Evolutionary conservation across 2,329 filamentous ascomycete species (phyloP).

Genomic region (Didymella glomerata): DNA sequence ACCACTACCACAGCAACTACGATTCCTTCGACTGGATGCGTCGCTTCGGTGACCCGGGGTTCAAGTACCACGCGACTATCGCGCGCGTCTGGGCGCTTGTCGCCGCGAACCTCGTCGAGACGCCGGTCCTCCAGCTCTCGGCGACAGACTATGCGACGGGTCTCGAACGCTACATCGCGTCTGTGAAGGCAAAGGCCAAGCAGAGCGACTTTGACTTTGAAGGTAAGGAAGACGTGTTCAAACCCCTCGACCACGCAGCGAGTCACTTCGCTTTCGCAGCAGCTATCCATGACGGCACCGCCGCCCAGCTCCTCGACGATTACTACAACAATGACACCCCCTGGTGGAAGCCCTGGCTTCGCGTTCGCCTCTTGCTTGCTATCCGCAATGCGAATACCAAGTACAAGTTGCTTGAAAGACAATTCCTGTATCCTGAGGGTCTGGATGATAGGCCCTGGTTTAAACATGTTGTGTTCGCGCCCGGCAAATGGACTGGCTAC

Average conservation of each 20-base stretch:
- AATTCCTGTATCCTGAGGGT: slow-evolving; percentile 78
- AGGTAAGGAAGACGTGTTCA: slow-evolving; percentile 43
- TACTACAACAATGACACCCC: slow-evolving; percentile 63
- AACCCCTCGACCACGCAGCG: slow-evolving; percentile 59
- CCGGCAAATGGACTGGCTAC: slow-evolving; percentile 91
- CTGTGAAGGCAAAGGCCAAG: slow-evolving; percentile 49
- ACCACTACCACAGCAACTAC: slow-evolving; percentile 85
- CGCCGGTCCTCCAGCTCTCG: slow-evolving; percentile 57
- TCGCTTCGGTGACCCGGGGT: slow-evolving; percentile 72
- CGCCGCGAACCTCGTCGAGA: slow-evolving; percentile 57
- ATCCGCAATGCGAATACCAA: slow-evolving; percentile 76
- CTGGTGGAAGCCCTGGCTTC: slow-evolving; percentile 81
- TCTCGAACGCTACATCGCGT: slow-evolving; percentile 54
- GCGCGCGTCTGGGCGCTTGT: slow-evolving; percentile 58
- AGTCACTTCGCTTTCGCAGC: slow-evolving; percentile 59
- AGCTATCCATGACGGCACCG: slow-evolving; percentile 60
- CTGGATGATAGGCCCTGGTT: slow-evolving; percentile 86
- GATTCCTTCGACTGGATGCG: slow-evolving; percentile 88
- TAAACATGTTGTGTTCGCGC: slow-evolving; percentile 94
- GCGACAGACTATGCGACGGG: slow-evolving; percentile 57
- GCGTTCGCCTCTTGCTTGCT: slow-evolving; percentile 68
- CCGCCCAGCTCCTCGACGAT: slow-evolving; percentile 57
- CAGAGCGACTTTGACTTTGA: slow-evolving; percentile 10
- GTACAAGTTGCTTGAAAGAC: slow-evolving; percentile 84
- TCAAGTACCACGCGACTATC: slow-evolving; percentile 64